Percentiles rank a stretch among this genome's conserved stretches.
Conservation (phyloP, 2,329 filamentous ascomycete species). For the Stromatinia cepivora region DNA sequence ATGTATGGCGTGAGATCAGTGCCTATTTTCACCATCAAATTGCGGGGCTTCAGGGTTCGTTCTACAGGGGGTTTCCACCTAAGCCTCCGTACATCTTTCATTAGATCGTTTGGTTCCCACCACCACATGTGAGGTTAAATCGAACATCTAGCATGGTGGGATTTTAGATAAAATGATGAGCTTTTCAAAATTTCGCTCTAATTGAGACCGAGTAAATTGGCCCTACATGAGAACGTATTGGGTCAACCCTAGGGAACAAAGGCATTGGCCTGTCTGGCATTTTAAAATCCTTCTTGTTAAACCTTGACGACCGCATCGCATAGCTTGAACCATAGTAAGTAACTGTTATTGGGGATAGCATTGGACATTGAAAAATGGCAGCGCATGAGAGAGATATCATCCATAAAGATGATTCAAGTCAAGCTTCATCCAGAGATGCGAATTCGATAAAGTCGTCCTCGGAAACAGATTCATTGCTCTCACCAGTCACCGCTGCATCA, state of each 20-base stretch:
- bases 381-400: slow-evolving; percentile 8
- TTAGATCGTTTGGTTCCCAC: not conserved
- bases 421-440: slow-evolving; percentile 11
- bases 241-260: slow-evolving; percentile 2
- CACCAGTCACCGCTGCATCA: slow-evolving; percentile 12
- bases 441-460: slow-evolving; percentile 11
- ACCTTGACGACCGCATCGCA: not conserved
- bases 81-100: not conserved
- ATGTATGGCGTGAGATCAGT: slow-evolving; percentile 20
- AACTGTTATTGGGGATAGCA: not conserved
- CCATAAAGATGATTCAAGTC: slow-evolving; percentile 6
- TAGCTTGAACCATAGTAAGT: not conserved
- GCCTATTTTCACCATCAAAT: slow-evolving; percentile 19
- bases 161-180: slow-evolving; percentile 16
- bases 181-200: slow-evolving; percentile 4
- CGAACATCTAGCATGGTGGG: not conserved
- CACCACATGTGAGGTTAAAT: not conserved
- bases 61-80: not conserved
- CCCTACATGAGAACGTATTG: not conserved
- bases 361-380: slow-evolving; percentile 5
- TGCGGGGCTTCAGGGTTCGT: not conserved
- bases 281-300: not conserved
- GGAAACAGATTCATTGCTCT: slow-evolving; percentile 23
- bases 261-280: not conserved
- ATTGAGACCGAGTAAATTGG: not conserved